Evolutionary conservation across 805 yeast species (phyloP).

Genomic region (Cyberlindnera maritima): DNA sequence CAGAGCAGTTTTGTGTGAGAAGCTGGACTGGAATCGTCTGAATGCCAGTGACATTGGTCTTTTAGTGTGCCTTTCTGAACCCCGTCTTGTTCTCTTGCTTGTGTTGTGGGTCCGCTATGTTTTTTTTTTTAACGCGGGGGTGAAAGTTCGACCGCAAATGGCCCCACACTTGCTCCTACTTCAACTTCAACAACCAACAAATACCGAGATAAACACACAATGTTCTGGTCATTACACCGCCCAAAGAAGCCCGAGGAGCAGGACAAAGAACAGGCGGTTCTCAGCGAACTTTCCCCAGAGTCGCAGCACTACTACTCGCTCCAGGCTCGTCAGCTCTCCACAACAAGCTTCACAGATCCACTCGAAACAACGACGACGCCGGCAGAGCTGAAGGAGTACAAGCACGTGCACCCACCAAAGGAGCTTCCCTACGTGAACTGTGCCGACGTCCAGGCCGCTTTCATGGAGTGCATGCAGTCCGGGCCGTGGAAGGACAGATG

Average conservation of each 20-base stretch:
- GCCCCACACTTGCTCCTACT: not conserved
- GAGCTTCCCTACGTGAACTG: constrained; percentile 17
- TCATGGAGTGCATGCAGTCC: constrained; percentile 20
- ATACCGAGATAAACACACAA: not conserved
- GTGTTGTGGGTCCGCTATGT: too few species aligned
- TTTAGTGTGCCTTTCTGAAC: too few species aligned
- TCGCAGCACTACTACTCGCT: constrained; percentile 5
- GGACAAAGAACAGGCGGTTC: not conserved
- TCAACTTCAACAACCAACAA: not conserved
- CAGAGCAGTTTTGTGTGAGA: constrained; percentile 40
- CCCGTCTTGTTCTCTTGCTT: too few species aligned
- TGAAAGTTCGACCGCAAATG: not conserved
- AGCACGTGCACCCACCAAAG: constrained; percentile 1
- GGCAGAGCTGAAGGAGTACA: not conserved
- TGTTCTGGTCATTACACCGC: constrained; percentile 8
- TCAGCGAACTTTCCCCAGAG: constrained; percentile 12
- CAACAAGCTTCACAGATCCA: not conserved
- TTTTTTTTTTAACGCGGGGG: not conserved
- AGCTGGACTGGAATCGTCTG: not conserved
- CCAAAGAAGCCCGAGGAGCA: not conserved
- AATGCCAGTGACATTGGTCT: constrained; percentile 1
- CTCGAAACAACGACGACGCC: not conserved
- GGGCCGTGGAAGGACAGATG: constrained; percentile 21
- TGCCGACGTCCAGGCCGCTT: constrained; percentile 22
- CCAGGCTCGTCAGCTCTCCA: constrained; percentile 4